Evolutionary conservation across 1,139 yeast species (phyloP).

Genomic region (Lodderomyces parapsilosis): DNA sequence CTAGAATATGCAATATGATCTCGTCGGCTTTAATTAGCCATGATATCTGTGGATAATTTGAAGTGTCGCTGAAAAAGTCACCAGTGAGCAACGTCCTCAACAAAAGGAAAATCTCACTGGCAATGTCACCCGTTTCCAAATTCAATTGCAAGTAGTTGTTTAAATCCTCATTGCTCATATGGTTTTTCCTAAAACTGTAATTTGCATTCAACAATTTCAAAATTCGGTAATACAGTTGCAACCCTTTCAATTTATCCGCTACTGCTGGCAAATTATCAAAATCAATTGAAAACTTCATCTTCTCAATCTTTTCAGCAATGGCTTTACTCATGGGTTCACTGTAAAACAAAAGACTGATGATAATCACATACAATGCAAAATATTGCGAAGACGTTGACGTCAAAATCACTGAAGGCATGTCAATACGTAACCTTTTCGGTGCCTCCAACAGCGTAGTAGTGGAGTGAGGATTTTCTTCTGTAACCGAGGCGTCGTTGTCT

Average conservation of each 20-base stretch:
- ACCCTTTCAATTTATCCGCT: slow-evolving; percentile 24
- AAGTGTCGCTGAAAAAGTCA: slow-evolving; percentile 21
- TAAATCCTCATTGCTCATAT: slow-evolving; percentile 34
- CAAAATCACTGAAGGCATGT: slow-evolving; percentile 40
- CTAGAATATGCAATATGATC: slow-evolving; percentile 42
- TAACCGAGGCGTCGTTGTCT: slow-evolving; percentile 10
- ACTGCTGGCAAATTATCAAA: slow-evolving; percentile 38
- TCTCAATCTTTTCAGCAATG: slow-evolving; percentile 36
- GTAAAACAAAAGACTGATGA: slow-evolving; percentile 36
- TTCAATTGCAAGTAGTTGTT: slow-evolving; percentile 34
- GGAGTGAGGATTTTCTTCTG: slow-evolving; percentile 9
- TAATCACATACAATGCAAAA: slow-evolving; percentile 36
- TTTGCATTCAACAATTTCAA: slow-evolving; percentile 28
- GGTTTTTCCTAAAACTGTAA: slow-evolving; percentile 37
- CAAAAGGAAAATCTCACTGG: slow-evolving; percentile 37
- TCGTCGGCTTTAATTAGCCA: slow-evolving; percentile 65
- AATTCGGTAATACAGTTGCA: slow-evolving; percentile 28
- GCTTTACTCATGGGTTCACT: slow-evolving; percentile 42
- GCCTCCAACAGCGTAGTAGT: slow-evolving; percentile 9
- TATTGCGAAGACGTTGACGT: slow-evolving; percentile 46
- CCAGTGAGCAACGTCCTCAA: slow-evolving; percentile 44
- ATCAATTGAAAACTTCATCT: slow-evolving; percentile 42
- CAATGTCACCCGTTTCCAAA: slow-evolving; percentile 26
- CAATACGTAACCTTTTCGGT: slow-evolving; percentile 30
- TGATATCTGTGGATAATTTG: slow-evolving; percentile 20